Percentiles rank a stretch among this genome's conserved stretches.
phyloP scores from a whole-genome alignment of 148 eudicot species.

The Rhododendron simsii region DNA sequence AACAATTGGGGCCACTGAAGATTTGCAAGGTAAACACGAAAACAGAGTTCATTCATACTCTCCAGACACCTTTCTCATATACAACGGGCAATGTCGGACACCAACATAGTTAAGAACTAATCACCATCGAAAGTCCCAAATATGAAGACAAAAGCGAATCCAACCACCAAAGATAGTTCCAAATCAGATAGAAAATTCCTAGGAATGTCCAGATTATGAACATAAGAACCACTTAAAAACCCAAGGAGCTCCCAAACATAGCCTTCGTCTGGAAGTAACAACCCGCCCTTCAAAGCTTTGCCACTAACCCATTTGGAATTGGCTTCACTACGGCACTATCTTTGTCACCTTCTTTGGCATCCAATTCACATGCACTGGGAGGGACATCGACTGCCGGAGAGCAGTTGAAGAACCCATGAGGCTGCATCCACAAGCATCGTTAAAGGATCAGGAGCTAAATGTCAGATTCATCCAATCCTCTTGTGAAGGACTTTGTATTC shows the following conservation, averaged over 20 bases:
- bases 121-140: neutral
- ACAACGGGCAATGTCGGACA: neutral
- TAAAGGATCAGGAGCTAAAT: neutral
- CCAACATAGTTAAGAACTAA: neutral
- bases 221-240: neutral
- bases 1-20: neutral
- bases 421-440: slow-evolving; percentile 29
- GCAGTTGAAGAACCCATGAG: slow-evolving; percentile 59
- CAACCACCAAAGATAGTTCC: neutral
- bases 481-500: neutral
- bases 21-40: neutral
- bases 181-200: neutral
- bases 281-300: slow-evolving; percentile 37
- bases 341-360: slow-evolving; percentile 42
- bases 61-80: too few relatives aligned
- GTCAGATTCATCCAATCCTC: neutral
- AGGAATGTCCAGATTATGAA: slow-evolving; percentile 6
- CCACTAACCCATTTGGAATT: slow-evolving; percentile 25
- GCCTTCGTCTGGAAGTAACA: neutral
- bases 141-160: neutral
- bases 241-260: neutral
- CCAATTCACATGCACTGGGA: slow-evolving; percentile 40
- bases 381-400: slow-evolving; percentile 62
- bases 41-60: neutral
- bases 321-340: slow-evolving; percentile 35